phyloP scores from a whole-genome alignment of 202 grass and related monocot genomes.

The Zizania palustris region DNA sequence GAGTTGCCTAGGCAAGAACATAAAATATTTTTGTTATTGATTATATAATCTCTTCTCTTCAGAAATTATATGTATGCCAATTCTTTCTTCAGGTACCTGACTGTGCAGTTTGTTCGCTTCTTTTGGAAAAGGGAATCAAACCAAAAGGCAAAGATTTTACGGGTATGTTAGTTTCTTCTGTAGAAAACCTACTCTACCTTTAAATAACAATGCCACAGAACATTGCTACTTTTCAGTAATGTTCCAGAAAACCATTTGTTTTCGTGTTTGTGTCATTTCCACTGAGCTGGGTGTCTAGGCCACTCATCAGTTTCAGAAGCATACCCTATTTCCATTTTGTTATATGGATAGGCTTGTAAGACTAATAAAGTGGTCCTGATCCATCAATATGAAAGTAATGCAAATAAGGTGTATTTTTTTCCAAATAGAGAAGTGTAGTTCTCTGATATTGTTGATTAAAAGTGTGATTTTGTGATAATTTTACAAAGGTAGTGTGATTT shows the following conservation, averaged over 20 bases:
- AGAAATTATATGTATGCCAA: constrained; percentile 1
- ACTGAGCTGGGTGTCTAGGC: not conserved
- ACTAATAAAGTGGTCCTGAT: not conserved
- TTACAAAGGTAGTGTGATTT: not conserved
- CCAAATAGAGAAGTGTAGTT: not conserved
- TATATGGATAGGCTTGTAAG: not conserved
- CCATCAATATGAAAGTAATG: not conserved
- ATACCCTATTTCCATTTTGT: not conserved
- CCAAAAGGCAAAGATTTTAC: constrained; percentile 93
- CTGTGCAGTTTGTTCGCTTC: constrained; percentile 91
- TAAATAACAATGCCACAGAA: not conserved
- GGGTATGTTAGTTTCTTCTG: constrained; percentile 52
- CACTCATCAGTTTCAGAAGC: not conserved
- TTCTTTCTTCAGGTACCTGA: constrained; percentile 69
- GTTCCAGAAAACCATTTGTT: not conserved
- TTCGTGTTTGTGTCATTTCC: not conserved
- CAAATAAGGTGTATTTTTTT: not conserved
- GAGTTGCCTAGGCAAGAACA: constrained; percentile 66
- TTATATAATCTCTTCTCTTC: constrained; percentile 1
- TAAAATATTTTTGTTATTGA: not conserved
- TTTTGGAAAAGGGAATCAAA: constrained; percentile 98
- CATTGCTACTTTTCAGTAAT: not conserved
- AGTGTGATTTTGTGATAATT: not conserved
- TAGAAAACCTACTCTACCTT: not conserved
- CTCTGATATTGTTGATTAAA: not conserved